Conservation (phyloP, 768 basidiomycete species). For the Jaapia argillacea region DNA sequence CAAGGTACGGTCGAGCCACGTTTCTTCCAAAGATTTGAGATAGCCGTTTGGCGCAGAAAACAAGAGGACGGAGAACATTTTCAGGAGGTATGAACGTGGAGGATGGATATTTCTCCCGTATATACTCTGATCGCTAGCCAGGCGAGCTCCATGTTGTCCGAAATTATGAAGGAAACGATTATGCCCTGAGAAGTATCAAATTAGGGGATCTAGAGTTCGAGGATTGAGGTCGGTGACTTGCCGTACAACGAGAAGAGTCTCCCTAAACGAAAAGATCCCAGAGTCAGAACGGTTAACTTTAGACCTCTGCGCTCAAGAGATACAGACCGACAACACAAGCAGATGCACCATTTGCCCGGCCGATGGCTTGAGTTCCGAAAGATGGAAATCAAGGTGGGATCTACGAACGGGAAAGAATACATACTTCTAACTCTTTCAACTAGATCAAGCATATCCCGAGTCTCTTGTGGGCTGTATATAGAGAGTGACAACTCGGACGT, state of each 20-base stretch:
- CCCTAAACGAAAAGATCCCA: too few relatives aligned
- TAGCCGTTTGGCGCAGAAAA: constrained; percentile 43
- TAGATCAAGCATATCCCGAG: background rate
- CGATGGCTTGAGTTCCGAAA: background rate
- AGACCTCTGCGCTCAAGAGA: background rate
- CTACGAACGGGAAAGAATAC: background rate
- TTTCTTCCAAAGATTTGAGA: constrained; percentile 30
- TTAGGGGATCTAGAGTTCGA: background rate
- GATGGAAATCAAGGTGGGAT: too few relatives aligned
- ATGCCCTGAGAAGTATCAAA: background rate
- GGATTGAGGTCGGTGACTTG: background rate
- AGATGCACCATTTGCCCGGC: background rate
- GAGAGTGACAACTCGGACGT: background rate
- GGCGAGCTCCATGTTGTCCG: background rate
- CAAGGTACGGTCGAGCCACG: constrained; percentile 40
- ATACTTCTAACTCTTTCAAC: background rate
- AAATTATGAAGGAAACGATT: background rate
- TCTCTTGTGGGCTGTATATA: background rate
- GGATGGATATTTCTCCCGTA: background rate
- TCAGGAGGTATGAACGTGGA: constrained; percentile 27
- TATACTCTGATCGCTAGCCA: background rate
- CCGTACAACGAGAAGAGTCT: background rate
- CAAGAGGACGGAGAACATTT: constrained; percentile 27
- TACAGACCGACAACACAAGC: background rate
- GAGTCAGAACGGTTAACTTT: background rate